These are phyloP conservation scores for Wickerhamomyces canadensis DNA, from an alignment of 805 yeast species.

Conservation along the genomic window DNA sequence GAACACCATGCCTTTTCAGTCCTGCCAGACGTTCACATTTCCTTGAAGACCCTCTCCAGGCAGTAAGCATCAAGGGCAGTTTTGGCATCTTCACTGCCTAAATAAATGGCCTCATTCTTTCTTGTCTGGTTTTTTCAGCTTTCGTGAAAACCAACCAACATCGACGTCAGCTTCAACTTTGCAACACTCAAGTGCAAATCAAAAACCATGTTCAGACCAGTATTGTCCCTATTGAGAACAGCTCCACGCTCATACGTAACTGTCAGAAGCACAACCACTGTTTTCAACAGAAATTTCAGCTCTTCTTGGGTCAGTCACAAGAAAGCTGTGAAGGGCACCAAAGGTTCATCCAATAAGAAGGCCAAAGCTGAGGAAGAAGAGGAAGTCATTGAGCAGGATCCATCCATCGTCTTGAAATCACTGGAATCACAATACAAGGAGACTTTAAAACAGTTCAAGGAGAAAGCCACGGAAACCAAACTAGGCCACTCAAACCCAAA, in stretches of 20 bases:
- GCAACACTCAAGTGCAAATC: no score
- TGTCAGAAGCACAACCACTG: conserved; percentile 4
- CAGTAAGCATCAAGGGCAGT: no score
- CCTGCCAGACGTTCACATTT: no score
- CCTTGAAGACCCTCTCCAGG: no score
- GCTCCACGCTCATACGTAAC: background rate
- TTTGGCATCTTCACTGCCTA: no score
- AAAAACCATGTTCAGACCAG: background rate
- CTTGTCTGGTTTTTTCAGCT: no score
- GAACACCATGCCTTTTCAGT: no score
- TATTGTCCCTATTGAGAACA: background rate
- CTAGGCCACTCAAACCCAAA: conserved; percentile 66
- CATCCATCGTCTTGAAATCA: conserved; percentile 10
- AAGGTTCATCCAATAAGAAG: conserved; percentile 4
- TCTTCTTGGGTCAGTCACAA: conserved; percentile 7
- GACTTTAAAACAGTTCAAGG: conserved; percentile 47
- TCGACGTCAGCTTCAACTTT: no score
- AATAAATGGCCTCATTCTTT: no score
- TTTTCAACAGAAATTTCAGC: conserved; percentile 9
- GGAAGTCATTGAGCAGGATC: conserved; percentile 15
- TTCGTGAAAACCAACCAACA: no score
- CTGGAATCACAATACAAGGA: conserved; percentile 32
- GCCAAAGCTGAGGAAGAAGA: conserved; percentile 7
- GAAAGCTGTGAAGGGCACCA: conserved; percentile 15
- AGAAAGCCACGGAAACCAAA: conserved; percentile 55